Evolutionary conservation across 2,329 filamentous ascomycete species (phyloP).

Genomic region (Apiospora hydei): DNA sequence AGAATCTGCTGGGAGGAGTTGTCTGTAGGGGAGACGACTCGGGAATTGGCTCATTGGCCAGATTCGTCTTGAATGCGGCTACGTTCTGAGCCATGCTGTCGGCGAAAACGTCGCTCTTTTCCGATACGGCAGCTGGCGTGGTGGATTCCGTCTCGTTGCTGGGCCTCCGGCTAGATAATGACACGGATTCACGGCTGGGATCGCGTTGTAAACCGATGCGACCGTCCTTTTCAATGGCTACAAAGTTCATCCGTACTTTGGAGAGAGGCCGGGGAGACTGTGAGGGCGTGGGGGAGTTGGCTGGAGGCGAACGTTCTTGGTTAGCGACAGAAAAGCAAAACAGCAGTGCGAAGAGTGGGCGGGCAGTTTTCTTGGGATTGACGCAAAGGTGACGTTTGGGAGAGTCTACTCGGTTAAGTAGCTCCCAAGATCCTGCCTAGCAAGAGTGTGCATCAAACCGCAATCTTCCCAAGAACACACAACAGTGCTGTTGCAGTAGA

Average conservation of each 20-base stretch:
- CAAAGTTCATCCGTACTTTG: constrained; percentile 78
- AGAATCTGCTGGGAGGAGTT: constrained; percentile 31
- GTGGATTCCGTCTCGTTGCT: constrained; percentile 49
- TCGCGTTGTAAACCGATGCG: constrained; percentile 60
- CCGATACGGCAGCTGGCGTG: constrained; percentile 47
- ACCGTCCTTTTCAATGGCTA: constrained; percentile 74
- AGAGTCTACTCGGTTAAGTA: constrained; percentile 8
- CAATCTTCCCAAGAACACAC: constrained; percentile 1
- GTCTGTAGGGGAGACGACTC: constrained; percentile 50
- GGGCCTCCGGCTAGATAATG: constrained; percentile 45
- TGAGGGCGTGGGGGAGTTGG: constrained; percentile 43
- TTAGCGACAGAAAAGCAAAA: constrained; percentile 36
- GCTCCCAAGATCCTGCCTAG: neutral
- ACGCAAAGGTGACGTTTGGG: neutral
- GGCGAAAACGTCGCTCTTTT: constrained; percentile 47
- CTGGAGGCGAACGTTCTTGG: constrained; percentile 43
- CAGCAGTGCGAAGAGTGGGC: no score
- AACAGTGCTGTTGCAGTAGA: neutral
- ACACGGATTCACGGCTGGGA: constrained; percentile 51
- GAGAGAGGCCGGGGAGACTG: constrained; percentile 72
- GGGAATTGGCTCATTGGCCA: constrained; percentile 50
- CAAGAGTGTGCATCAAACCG: neutral
- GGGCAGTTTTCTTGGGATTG: neutral
- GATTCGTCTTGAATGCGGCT: constrained; percentile 42
- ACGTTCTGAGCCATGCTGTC: constrained; percentile 41